Conservation (phyloP, 2,329 filamentous ascomycete species). For the Fusarium sp. region DNA sequence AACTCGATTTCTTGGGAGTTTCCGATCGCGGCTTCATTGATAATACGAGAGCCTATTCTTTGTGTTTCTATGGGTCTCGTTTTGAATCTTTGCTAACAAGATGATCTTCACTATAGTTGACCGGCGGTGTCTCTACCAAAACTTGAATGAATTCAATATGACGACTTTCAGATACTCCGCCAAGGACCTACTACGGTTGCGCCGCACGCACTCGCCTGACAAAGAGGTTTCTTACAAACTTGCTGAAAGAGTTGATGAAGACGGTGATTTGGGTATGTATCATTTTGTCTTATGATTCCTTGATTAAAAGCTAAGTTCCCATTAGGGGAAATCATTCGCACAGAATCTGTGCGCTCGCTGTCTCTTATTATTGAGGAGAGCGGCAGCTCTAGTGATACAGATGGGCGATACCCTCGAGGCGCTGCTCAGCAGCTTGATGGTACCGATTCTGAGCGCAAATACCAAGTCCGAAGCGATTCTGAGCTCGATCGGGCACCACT, state of each 20-base stretch:
- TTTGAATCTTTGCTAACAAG: constrained; percentile 50
- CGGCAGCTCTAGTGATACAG: constrained; percentile 16
- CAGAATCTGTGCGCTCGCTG: constrained; percentile 45
- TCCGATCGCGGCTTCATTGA: neutral
- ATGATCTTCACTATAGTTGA: constrained; percentile 49
- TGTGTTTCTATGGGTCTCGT: neutral
- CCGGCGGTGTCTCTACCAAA: constrained; percentile 51
- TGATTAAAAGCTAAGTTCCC: constrained; percentile 16
- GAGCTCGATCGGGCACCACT: constrained; percentile 62
- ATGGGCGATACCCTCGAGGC: constrained; percentile 26
- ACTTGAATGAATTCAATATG: constrained; percentile 57
- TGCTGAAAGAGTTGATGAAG: constrained; percentile 53
- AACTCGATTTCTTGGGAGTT: neutral
- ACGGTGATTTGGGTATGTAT: constrained; percentile 58
- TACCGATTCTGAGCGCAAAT: constrained; percentile 59
- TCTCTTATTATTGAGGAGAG: constrained; percentile 51
- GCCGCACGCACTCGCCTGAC: constrained; percentile 42
- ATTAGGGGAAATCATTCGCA: constrained; percentile 51
- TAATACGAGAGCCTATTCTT: neutral
- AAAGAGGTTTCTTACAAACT: constrained; percentile 49
- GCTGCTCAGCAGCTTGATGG: constrained; percentile 54
- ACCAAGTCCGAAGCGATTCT: constrained; percentile 59
- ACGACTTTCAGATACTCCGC: constrained; percentile 58
- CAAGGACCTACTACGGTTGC: constrained; percentile 58
- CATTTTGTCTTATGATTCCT: neutral